Conservation (phyloP, 495 filamentous ascomycete species). For the Xylaria scruposa region DNA sequence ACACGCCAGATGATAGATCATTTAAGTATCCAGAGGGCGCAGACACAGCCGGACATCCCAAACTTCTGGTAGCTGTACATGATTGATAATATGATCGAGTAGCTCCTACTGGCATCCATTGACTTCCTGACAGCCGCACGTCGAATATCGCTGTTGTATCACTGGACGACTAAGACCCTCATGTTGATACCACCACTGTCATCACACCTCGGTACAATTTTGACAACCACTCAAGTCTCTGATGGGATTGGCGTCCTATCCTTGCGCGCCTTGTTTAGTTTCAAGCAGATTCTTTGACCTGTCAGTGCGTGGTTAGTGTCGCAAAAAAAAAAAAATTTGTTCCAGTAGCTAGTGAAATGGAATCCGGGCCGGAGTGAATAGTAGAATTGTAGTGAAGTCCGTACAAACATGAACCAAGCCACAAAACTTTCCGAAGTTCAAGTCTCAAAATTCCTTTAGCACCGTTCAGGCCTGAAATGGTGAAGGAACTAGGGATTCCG, state of each 20-base stretch:
- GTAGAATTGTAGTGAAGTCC: not conserved
- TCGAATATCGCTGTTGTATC: no score
- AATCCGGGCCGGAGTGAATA: not conserved
- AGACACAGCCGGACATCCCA: not conserved
- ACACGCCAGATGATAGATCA: not conserved
- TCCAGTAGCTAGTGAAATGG: slow-evolving; percentile 12
- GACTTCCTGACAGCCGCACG: not conserved
- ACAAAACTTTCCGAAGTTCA: not conserved
- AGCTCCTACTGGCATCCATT: slow-evolving; percentile 1
- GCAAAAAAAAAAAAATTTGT: not conserved
- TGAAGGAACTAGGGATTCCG: not conserved
- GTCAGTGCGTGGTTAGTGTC: slow-evolving; percentile 7
- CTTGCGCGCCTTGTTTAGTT: not conserved
- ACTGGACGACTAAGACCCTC: not conserved
- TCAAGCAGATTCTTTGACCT: not conserved
- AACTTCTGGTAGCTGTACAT: not conserved
- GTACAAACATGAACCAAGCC: slow-evolving; percentile 18
- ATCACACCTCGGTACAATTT: not conserved
- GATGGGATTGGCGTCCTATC: not conserved
- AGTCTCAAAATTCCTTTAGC: not conserved
- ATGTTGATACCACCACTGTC: not conserved
- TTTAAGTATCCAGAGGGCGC: not conserved
- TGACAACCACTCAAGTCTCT: not conserved
- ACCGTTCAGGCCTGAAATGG: not conserved
- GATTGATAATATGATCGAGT: slow-evolving; percentile 1